These are phyloP conservation scores for Scheffersomyces stambukii DNA, from an alignment of 1,139 yeast genomes.

Conservation along the genomic window DNA sequence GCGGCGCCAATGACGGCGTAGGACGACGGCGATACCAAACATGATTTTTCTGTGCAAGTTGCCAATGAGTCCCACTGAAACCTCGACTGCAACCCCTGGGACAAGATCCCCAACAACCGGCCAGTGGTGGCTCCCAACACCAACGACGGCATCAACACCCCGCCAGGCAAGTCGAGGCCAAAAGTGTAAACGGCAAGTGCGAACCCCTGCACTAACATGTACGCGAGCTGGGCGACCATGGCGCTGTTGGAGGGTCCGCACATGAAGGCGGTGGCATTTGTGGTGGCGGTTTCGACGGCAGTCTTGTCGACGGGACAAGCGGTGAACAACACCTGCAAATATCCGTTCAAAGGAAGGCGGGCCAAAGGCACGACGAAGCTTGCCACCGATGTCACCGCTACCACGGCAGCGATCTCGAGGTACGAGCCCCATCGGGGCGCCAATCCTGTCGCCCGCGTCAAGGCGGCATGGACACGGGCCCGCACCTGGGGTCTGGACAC, in stretches of 20 bases:
- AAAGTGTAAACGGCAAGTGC: slow-evolving; percentile 58
- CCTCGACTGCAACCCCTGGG: slow-evolving; percentile 47
- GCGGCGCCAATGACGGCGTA: slow-evolving; percentile 64
- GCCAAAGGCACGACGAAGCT: slow-evolving; percentile 56
- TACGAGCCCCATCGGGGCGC: slow-evolving; percentile 19
- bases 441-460: slow-evolving; percentile 11
- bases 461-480: slow-evolving; percentile 13
- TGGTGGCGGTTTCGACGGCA: slow-evolving; percentile 1
- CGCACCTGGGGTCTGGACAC: slow-evolving; percentile 19
- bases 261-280: slow-evolving; percentile 28
- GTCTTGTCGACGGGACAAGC: slow-evolving; percentile 45
- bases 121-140: slow-evolving; percentile 71
- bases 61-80: slow-evolving; percentile 36
- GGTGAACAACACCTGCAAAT: slow-evolving; percentile 55
- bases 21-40: slow-evolving; percentile 54
- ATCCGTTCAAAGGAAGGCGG: slow-evolving; percentile 51
- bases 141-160: slow-evolving; percentile 68
- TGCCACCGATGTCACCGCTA: slow-evolving; percentile 48
- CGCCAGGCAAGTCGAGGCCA: slow-evolving; percentile 70
- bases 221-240: slow-evolving; percentile 33
- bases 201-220: slow-evolving; percentile 52
- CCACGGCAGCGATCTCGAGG: slow-evolving; percentile 47
- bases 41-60: slow-evolving; percentile 49
- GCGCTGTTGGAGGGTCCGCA: slow-evolving; percentile 27
- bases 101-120: slow-evolving; percentile 58